Evolutionary conservation across 2,329 filamentous ascomycete genomes (phyloP), one percentile per base, ranked within the genome.

Genomic region (Alternaria triticina): DNA sequence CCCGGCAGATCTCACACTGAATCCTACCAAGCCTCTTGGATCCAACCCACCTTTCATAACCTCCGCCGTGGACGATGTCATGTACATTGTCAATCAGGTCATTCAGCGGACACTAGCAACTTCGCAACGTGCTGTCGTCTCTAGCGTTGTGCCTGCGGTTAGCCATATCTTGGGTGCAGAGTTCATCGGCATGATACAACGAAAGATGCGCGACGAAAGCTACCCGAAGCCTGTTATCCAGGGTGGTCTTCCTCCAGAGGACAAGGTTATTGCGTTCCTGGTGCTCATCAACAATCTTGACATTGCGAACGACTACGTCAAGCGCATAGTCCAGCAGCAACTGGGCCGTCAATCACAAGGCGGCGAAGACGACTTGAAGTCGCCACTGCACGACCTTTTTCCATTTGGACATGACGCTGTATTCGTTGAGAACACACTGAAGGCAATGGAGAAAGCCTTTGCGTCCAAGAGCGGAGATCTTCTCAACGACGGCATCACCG

Each of bases 11-110:
- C 83, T 99, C 20, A 91, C 92, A 0, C 84, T 99, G 33, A 93
- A 90, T 74, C 85, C 90, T 45, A 90, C 86, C 73, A 91, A 86
- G 74, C 85, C 90, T 4, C 84, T 97, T 46, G 88, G 91, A 56
- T 87, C 90, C 61, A 93, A 94, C 71, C 88, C 93, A 3, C 96
- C 96, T 1, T 96, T 93, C 75, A 97, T 99, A 73, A 95, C 96
- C 46, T 94, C 94, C 2, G 94, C 95, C 0, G 94, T 99, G 9
- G 96, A 99, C 82, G 96, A 97, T 82, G 94, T 98, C 75, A 98
- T 99, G 95, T 99, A 98, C 81, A 97, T 99, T 72, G 92, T 97
- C 77, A 97, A 96, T 77, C 91, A 95, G 54, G 91, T 98, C 33
- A 85, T 98, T 8, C 91, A 96, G 68, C 90, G 95, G 68, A 92